Evolutionary conservation across 805 yeast species (phyloP).

Genomic region (Saturnispora serradocipensis): DNA sequence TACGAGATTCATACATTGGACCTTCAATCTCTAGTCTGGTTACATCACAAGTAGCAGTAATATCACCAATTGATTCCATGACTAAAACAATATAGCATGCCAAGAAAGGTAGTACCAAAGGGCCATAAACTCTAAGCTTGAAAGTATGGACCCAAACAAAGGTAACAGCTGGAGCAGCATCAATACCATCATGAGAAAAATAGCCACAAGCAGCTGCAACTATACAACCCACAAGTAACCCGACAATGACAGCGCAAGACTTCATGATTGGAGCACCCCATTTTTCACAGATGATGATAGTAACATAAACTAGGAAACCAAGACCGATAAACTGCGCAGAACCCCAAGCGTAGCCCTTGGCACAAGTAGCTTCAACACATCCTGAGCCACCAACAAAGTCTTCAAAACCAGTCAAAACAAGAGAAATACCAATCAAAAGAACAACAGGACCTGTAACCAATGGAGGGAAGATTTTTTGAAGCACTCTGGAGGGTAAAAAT

Average conservation of each 20-base stretch:
- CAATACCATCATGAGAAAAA: conserved; percentile 49
- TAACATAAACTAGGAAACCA: conserved; percentile 71
- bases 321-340: conserved; percentile 80
- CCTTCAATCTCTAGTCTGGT: conserved; percentile 82
- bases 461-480: conserved; percentile 77
- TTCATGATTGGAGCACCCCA: conserved; percentile 94
- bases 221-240: conserved; percentile 79
- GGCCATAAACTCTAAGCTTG: conserved; percentile 67
- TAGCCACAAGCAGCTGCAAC: conserved; percentile 89
- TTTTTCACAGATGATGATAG: conserved; percentile 69
- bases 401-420: conserved; percentile 63
- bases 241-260: conserved; percentile 85
- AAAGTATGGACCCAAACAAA: conserved; percentile 87
- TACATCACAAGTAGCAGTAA: conserved; percentile 90
- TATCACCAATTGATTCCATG: conserved; percentile 94
- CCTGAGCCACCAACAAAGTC: conserved; percentile 88
- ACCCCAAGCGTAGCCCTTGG: conserved; percentile 60
- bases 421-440: conserved; percentile 64
- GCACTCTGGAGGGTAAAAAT: conserved; percentile 62
- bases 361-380: conserved; percentile 37
- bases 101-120: conserved; percentile 74
- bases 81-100: conserved; percentile 75
- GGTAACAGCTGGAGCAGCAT: conserved; percentile 70
- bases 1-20: conserved; percentile 65
- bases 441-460: conserved; percentile 93